Percentiles rank a stretch among this genome's conserved stretches.
phyloP scores from a whole-genome alignment of 2,329 filamentous ascomycete species.

The Neofusicoccum kwambonambiense region DNA sequence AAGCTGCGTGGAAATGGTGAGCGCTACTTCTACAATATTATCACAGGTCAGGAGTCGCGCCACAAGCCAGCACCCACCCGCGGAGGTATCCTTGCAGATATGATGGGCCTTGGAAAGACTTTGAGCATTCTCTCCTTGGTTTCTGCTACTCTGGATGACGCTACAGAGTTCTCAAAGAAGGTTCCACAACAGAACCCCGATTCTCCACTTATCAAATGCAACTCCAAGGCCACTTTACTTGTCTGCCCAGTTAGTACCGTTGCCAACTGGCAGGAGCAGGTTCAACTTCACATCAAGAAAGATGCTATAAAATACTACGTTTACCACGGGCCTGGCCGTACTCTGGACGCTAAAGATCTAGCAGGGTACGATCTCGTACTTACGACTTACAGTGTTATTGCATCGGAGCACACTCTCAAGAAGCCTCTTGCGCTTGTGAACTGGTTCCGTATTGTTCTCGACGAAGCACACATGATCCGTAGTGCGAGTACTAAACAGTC shows the following conservation, averaged over 20 bases:
- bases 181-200: slow-evolving; percentile 43
- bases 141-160: slow-evolving; percentile 59
- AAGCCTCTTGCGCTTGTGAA: slow-evolving; percentile 73
- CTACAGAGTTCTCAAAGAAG: slow-evolving; percentile 60
- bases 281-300: slow-evolving; percentile 73
- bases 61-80: slow-evolving; percentile 36
- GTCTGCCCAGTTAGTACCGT: slow-evolving; percentile 89
- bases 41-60: slow-evolving; percentile 60
- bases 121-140: slow-evolving; percentile 81
- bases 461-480: slow-evolving; percentile 93
- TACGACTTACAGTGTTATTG: slow-evolving; percentile 87
- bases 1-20: slow-evolving; percentile 57
- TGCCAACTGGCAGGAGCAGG: slow-evolving; percentile 92
- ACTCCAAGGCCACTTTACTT: slow-evolving; percentile 77
- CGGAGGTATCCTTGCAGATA: slow-evolving; percentile 51
- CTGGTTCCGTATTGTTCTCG: slow-evolving; percentile 91
- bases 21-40: slow-evolving; percentile 74
- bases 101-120: slow-evolving; percentile 54
- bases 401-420: slow-evolving; percentile 71
- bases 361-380: slow-evolving; percentile 79
- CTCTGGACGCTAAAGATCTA: slow-evolving; percentile 64
- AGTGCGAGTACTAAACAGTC: slow-evolving; percentile 80
- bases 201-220: slow-evolving; percentile 43
- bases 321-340: slow-evolving; percentile 80
- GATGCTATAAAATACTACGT: slow-evolving; percentile 70